These are phyloP conservation scores for Fomes fomentarius DNA, from an alignment of 1,284 basidiomycete species.

Conservation along the genomic window DNA sequence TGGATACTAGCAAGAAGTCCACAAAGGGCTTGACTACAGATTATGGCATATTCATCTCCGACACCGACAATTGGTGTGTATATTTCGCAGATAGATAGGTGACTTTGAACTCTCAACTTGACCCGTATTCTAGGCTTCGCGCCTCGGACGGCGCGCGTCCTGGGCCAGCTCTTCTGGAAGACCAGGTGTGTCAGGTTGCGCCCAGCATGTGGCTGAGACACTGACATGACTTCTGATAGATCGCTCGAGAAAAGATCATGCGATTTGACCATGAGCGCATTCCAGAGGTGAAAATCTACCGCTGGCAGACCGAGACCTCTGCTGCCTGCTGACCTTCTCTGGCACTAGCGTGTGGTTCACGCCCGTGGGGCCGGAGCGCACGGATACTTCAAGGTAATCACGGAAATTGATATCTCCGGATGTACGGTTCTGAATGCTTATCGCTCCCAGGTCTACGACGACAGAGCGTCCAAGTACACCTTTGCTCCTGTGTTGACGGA, in stretches of 20 bases:
- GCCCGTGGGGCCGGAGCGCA: constrained; percentile 83
- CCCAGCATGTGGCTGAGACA: too few relatives aligned
- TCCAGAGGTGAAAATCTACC: constrained; percentile 58
- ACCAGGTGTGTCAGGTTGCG: constrained; percentile 41
- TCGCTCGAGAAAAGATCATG: constrained; percentile 72
- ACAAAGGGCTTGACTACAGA: constrained; percentile 59
- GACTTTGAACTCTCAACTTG: neutral
- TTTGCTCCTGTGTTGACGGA: constrained; percentile 74
- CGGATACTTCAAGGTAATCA: constrained; percentile 66
- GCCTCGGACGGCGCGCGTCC: constrained; percentile 43
- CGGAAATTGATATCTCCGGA: neutral
- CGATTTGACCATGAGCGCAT: constrained; percentile 87
- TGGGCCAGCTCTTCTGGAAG: constrained; percentile 66
- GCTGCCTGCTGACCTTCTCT: neutral
- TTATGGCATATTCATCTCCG: constrained; percentile 57
- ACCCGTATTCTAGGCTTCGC: constrained; percentile 52
- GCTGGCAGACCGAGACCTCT: too few relatives aligned
- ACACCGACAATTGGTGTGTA: constrained; percentile 70
- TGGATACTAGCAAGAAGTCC: constrained; percentile 36
- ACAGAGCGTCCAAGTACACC: constrained; percentile 65
- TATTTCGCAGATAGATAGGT: neutral
- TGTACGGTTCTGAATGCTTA: neutral
- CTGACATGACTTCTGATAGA: constrained; percentile 19
- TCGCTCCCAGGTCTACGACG: constrained; percentile 51
- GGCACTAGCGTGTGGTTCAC: constrained; percentile 53